Evolutionary conservation across 2,329 filamentous ascomycete species (phyloP), one percentile per base, ranked within the genome.

Genomic region (Alternaria conjuncta): DNA sequence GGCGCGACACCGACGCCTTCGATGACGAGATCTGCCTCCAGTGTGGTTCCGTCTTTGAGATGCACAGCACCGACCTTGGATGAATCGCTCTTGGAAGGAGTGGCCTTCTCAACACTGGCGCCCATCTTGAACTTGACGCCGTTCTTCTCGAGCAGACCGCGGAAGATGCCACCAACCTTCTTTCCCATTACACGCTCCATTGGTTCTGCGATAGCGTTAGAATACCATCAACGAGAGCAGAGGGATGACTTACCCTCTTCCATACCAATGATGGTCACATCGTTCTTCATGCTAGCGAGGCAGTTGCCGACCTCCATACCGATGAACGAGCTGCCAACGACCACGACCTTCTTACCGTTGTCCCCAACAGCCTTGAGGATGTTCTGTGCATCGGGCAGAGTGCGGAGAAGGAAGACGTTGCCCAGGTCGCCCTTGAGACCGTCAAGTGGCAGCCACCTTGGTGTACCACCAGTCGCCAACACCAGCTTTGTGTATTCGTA

Each of bases 261-360:
- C 91, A 94, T 95, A 41, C 96, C 96, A 21, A 99, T 85, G 44
- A 98, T 89, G 8, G 91, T 91, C 15, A 99, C 94, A 9, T 90
- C 83, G 78, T 99, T 97, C 73, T 91, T 91, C 72, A 91, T 91
- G 47, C 87, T 82, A 0, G 91, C 90, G 0, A 96, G 83, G 57
- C 84, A 90, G 67, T 94, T 96, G 65, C 92, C 95, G n/a, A 96
- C 88, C 81, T 99, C 96, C 92, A 99, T 96, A 44, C 96, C 96
- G 75, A 99, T 99, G 81, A 99, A 99, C 1, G 93, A 97, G 63
- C 92, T 95, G 44, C 96, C 96, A 57, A 99, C 86, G 13, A 99
- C 86, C 50, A 97, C 93, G 69, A 99, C 89, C 80, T 97, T 97
- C 86, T 97, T 97, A 63, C 92, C 91, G 46, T 92, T 88, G 28